Base-by-base conservation (phyloP, 306 rosid genomes). In the Neltuma alba region DNA sequence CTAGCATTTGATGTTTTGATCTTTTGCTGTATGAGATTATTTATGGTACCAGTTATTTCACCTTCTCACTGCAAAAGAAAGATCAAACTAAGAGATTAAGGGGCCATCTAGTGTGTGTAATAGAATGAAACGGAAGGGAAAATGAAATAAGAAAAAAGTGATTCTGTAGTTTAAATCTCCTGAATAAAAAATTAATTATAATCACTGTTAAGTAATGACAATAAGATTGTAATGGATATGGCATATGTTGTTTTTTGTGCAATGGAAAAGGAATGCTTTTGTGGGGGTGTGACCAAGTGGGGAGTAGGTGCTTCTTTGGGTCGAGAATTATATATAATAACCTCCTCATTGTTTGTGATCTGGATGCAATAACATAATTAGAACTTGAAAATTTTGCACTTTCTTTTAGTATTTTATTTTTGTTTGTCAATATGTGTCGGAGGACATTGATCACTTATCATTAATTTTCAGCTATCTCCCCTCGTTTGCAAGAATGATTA, bases 1-100 rank as follows among this genome's bases (percentile, higher is more conserved):
- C 30, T 72, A 74, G 75, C 70, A 25, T 30, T 50, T 54, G 62
- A 44, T 67, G 54, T 67, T 71, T 72, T 78, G 77, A 21, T 76
- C 42, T 57, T 37, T 34, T 11, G 11, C 57, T 61, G 55, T 62
- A 44, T 73, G 47, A 79, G 25, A 63, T 58, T 11, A 58, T 27
- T 12, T 11, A 14, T 58, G 65, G 65, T 69, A 13, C 41, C 27
- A 66, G 21, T 69, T 58, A 69, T 70, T 76, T 61, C 55, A 28
- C 27, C 71, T 70, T 57, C 44, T 25, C 61, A n/a, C 62, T 54
- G n/a, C n/a, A 50, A 27, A 74, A 37, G 75, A 65, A 76, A 28
- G 63, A 72, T 50, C 64, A 68, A 79, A 54, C 65, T 73, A 27
- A 23, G 13, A 41, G 77, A 63, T 68, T 33, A 72, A 23, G 55